Base-by-base conservation (phyloP, 2,329 filamentous ascomycete genomes). In the Ceratocystis papillata region DNA sequence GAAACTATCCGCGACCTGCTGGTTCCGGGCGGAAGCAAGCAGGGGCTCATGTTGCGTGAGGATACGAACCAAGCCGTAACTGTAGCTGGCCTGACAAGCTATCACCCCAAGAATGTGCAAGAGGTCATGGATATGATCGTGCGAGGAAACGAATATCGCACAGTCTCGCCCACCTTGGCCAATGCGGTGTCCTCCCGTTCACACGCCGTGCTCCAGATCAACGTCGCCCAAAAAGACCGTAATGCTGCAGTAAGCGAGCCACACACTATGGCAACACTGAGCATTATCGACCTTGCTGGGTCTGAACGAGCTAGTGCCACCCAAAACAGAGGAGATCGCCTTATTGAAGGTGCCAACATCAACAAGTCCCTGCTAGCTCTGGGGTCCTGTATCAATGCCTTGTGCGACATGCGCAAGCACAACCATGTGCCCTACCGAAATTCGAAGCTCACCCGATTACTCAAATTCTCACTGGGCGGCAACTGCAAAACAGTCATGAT, bases 401-500 rank as follows among this genome's bases (percentile, higher is more conserved):
- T 99, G 17, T 99, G 94, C 77, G 94, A 99, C 73, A 85, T 89
- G 3, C 85, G 90, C 63, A 96, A 94, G 77, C 87, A 85, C 70
- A 94, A 95, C 70, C 94, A 99, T 75, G 89, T 99, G 15, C 94
- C 94, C 0, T 99, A 99, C 78, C 86, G 94, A 71, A 97, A 99
- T 78, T 97, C 93, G 69, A 99, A 97, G 73, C 86, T 99, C 65
- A 99, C 94, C 0, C 87, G 94, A 64, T 80, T 99, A 3, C 83
- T 99, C 65, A 99, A 99, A 73, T 99, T 99, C 77, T 96, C 93
- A 0, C 83, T 99, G 0, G 94, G 94, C 37, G 94, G 94, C 2
- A 99, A 99, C 76, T 99, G 94, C 81, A 95, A 92, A 77, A 99
- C 94, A 0, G 94, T 99, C 74, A 99, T 99, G 94, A 97, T 99